phyloP scores from a whole-genome alignment of 2,329 filamentous ascomycete species.

The Sporothrix brasiliensis region DNA sequence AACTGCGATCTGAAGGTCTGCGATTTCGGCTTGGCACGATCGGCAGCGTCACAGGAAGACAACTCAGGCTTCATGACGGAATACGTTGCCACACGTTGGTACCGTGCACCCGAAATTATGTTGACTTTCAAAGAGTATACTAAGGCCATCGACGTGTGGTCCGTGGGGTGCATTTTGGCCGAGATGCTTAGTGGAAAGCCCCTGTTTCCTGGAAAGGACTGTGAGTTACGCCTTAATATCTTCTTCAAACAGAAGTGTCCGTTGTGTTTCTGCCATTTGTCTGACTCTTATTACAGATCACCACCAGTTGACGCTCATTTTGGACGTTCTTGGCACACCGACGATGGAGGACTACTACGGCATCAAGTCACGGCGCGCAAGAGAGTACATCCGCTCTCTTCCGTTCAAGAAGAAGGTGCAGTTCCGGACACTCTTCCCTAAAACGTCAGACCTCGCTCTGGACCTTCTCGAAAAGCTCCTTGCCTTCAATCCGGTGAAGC shows the following conservation, averaged over 20 bases:
- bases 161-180: constrained; percentile 94
- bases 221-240: constrained; percentile 56
- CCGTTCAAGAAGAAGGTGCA: constrained; percentile 99
- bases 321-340: constrained; percentile 95
- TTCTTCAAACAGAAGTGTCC: too few species aligned
- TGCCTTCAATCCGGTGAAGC: constrained; percentile 97
- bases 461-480: constrained; percentile 94
- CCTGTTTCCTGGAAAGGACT: constrained; percentile 97
- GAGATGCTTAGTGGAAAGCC: constrained; percentile 99
- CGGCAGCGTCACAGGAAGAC: constrained; percentile 94
- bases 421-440: constrained; percentile 94
- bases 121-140: constrained; percentile 99
- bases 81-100: constrained; percentile 99
- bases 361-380: constrained; percentile 95
- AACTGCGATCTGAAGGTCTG: constrained; percentile 99
- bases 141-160: constrained; percentile 99
- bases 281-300: constrained; percentile 64
- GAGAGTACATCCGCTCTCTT: constrained; percentile 96
- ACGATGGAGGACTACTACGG: constrained; percentile 99
- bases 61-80: constrained; percentile 99
- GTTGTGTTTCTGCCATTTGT: not conserved
- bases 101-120: constrained; percentile 99
- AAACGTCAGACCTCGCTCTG: constrained; percentile 95
- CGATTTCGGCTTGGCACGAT: constrained; percentile 94
- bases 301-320: constrained; percentile 94